Base-by-base conservation (phyloP, 768 basidiomycete species). In the Pulveroboletus sp. region DNA sequence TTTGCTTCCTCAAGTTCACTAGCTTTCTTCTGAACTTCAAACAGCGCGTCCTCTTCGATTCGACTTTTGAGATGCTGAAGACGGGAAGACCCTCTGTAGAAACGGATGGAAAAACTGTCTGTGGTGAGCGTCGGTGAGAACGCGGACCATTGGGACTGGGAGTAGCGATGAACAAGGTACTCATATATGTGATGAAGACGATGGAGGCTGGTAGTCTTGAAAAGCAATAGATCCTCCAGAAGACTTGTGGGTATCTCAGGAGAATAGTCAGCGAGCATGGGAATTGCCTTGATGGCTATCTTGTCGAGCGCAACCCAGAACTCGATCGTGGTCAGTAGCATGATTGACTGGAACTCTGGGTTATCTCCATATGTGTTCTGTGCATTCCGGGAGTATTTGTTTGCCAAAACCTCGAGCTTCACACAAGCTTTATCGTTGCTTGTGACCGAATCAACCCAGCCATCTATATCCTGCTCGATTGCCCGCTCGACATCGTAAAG, bases 281-380 rank as follows among this genome's bases (percentile, higher is more conserved):
- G 63, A 16, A 53, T 62, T 16, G 53, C 45, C 10, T 22, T 31
- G 23, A 62, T 40, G 0, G 50, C 51, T 8, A 66, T 26, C 9
- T 52, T 63, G 46, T 72, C 73, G 6, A 74, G 49, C 0, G 65
- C 73, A 12, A 69, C 48, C 73, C 71, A 72, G 24, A 72, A 64
- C 27, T 77, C 72, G 9, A 65, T 20, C 10, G 42, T 47, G 1
- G 63, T 65, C 39, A 81, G 57, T 35, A 80, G 52, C 69, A 80
- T 74, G 2, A 72, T 45, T 0, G 77, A 78, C 5, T 64, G 32
- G 26, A 64, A 55, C 42, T 78, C 75, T 2, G 75, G 70, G 26
- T 68, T 74, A 11, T 53, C 51, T 10, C 43, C 31, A 38, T 75
- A 76, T 2, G 45, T 46, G 0, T 9, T 17, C 27, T 35, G 22